Conservation (phyloP, 116 monocot genomes). For the Zostera marina region DNA sequence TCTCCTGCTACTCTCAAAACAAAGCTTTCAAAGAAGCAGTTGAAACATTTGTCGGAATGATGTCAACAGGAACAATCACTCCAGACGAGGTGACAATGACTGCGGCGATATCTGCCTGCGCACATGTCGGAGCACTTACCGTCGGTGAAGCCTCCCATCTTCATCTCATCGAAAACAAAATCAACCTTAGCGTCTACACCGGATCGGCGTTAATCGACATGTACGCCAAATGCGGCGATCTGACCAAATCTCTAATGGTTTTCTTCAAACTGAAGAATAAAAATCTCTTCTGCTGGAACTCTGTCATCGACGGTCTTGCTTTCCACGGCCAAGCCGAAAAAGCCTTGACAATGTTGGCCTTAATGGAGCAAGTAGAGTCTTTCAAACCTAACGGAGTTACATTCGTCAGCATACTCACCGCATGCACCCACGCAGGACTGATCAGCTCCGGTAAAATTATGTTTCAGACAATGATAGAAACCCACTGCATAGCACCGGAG, state of each 20-base stretch:
- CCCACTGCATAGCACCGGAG: slow-evolving; percentile 16
- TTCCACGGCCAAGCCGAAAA: slow-evolving; percentile 30
- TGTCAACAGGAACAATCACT: slow-evolving; percentile 7
- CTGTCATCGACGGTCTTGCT: slow-evolving; percentile 38
- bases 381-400: slow-evolving; percentile 37
- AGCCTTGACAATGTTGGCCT: slow-evolving; percentile 26
- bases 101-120: slow-evolving; percentile 43
- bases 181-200: slow-evolving; percentile 25
- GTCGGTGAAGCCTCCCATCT: slow-evolving; percentile 23
- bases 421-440: slow-evolving; percentile 40
- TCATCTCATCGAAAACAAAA: slow-evolving; percentile 5
- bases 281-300: slow-evolving; percentile 67
- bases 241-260: slow-evolving; percentile 32
- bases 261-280: slow-evolving; percentile 43
- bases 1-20: slow-evolving; percentile 40
- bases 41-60: slow-evolving; percentile 30
- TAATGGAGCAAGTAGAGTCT: slow-evolving; percentile 18
- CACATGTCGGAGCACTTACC: slow-evolving; percentile 41
- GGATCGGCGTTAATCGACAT: slow-evolving; percentile 58
- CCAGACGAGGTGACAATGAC: slow-evolving; percentile 48
- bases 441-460: slow-evolving; percentile 32
- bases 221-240: slow-evolving; percentile 59
- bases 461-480: slow-evolving; percentile 24
- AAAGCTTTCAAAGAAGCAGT: slow-evolving; percentile 20
- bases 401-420: slow-evolving; percentile 49